Percentiles rank a stretch among this genome's conserved stretches.
phyloP scores from a whole-genome alignment of 2,329 filamentous ascomycete genomes.

The Colletotrichum chrysophilum region DNA sequence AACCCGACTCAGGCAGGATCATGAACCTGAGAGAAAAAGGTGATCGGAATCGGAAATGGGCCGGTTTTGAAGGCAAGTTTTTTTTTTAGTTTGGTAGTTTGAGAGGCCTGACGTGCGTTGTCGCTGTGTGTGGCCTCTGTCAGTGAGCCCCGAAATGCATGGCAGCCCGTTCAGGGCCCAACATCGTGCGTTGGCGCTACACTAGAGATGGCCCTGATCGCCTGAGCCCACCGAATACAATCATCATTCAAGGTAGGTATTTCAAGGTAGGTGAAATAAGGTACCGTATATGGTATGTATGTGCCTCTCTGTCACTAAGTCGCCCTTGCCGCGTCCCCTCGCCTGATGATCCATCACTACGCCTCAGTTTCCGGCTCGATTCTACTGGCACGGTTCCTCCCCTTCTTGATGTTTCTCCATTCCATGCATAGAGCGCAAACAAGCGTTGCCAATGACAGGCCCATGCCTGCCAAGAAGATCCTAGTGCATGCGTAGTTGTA shows the following conservation, averaged over 20 bases:
- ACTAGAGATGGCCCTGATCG: neutral
- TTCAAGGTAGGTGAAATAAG: too few relatives aligned
- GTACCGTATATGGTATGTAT: neutral
- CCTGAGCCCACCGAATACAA: neutral
- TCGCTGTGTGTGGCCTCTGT: too few relatives aligned
- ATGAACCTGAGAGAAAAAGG: neutral
- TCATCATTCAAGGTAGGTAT: neutral
- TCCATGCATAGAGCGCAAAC: constrained; percentile 65
- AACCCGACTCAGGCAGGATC: neutral
- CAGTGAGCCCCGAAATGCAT: neutral
- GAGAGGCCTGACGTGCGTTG: neutral
- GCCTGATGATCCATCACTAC: neutral
- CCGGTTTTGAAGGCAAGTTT: neutral
- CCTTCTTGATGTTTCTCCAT: constrained; percentile 72
- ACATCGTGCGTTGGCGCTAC: neutral
- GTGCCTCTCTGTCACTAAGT: neutral
- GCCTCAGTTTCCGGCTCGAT: neutral
- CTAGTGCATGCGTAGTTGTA: constrained; percentile 70
- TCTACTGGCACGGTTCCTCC: neutral
- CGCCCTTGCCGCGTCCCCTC: neutral
- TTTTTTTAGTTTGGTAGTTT: neutral
- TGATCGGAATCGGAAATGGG: neutral
- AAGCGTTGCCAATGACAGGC: constrained; percentile 58
- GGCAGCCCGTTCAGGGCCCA: neutral
- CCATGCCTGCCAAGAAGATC: constrained; percentile 68